Conservation (phyloP, 2,329 filamentous ascomycete genomes). For the Bipolaris zeicola region DNA sequence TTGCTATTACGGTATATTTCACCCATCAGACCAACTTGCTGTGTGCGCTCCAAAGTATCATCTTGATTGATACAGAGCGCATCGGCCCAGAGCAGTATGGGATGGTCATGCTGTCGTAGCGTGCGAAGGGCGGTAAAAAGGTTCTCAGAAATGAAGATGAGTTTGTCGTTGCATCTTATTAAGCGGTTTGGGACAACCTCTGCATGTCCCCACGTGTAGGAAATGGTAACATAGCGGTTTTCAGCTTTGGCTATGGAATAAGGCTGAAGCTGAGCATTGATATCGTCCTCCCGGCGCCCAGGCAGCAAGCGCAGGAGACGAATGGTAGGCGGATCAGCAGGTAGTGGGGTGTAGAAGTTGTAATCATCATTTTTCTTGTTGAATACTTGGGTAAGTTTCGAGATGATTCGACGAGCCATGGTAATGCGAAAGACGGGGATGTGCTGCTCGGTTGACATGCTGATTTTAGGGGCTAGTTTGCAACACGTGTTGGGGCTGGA, state of each 20-base stretch:
- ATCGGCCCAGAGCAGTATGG: conserved; percentile 7
- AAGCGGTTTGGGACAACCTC: conserved; percentile 10
- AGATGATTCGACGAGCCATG: conserved; percentile 9
- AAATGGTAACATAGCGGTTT: conserved; percentile 18
- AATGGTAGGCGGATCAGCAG: conserved; percentile 4
- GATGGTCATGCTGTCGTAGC: conserved; percentile 12
- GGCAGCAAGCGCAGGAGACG: conserved; percentile 17
- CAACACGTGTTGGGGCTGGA: not conserved
- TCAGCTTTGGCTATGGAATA: conserved; percentile 10
- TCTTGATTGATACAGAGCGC: conserved; percentile 11
- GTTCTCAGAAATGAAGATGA: conserved; percentile 19
- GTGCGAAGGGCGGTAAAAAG: conserved; percentile 19
- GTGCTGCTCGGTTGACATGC: conserved; percentile 4
- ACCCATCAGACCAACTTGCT: conserved; percentile 11
- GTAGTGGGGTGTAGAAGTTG: conserved; percentile 1
- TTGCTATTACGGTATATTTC: conserved; percentile 11
- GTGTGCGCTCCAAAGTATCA: conserved; percentile 5
- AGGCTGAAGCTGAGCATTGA: conserved; percentile 11
- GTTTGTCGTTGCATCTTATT: conserved; percentile 16
- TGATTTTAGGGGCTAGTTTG: not conserved
- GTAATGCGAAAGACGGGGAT: not conserved
- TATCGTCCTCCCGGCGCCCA: conserved; percentile 10
- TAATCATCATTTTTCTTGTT: not conserved
- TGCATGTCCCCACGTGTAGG: conserved; percentile 20
- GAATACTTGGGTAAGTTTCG: not conserved